Percentiles rank a stretch among this genome's conserved stretches.
These are phyloP conservation scores for Uronychia setigera DNA, from an alignment of 73 alveolate genomes.

Conservation along the genomic window DNA sequence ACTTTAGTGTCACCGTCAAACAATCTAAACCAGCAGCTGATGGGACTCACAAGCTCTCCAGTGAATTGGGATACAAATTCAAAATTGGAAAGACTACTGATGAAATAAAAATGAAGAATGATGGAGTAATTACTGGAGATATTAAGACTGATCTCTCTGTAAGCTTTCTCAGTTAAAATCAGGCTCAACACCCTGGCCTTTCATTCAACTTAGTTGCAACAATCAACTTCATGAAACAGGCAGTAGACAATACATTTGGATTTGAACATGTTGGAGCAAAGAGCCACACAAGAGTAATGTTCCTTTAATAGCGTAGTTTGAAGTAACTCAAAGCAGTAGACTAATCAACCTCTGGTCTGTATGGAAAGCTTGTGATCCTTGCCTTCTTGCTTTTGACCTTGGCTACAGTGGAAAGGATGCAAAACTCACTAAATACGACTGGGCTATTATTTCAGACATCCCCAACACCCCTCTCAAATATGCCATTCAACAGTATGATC, in stretches of 20 bases:
- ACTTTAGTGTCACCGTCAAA: neutral
- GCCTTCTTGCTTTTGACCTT: neutral
- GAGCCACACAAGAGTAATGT: too few relatives aligned
- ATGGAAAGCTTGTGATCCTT: neutral
- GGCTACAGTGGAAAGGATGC: neutral
- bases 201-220: too few relatives aligned
- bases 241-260: too few relatives aligned
- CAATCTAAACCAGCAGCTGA: neutral
- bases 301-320: too few relatives aligned
- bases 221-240: too few relatives aligned
- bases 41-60: neutral
- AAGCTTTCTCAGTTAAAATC: too few relatives aligned
- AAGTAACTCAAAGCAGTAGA: too few relatives aligned
- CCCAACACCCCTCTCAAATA: neutral
- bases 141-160: too few relatives aligned
- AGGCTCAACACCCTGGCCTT: too few relatives aligned
- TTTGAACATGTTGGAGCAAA: too few relatives aligned
- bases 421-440: neutral
- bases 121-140: neutral
- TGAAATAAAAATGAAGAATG: neutral
- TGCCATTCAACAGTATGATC: neutral
- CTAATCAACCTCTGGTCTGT: too few relatives aligned
- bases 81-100: neutral
- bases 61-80: neutral
- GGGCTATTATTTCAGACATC: neutral